Evolutionary conservation across 768 basidiomycete species (phyloP).

Genomic region (Mycena sanguinolenta): DNA sequence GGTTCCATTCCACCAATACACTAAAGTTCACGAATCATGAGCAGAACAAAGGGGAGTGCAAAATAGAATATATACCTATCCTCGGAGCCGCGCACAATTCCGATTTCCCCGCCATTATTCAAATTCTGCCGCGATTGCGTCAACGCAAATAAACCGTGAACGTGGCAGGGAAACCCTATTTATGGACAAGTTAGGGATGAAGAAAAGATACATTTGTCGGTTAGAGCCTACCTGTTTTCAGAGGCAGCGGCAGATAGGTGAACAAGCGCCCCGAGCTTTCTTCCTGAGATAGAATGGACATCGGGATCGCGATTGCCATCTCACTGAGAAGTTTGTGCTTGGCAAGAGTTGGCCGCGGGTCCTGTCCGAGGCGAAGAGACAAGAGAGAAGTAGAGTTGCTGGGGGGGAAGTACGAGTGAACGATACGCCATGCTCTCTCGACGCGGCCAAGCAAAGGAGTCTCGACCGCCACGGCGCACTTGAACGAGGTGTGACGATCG

Average conservation of each 20-base stretch:
- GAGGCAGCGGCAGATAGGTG: conserved; percentile 62
- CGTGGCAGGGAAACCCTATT: conserved; percentile 55
- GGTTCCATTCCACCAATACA: conserved; percentile 63
- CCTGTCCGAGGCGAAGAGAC: conserved; percentile 41
- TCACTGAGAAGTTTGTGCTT: conserved; percentile 58
- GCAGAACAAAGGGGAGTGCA: neutral
- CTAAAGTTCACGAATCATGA: conserved; percentile 42
- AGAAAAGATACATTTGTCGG: neutral
- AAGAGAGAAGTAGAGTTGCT: conserved; percentile 44
- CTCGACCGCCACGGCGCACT: conserved; percentile 37
- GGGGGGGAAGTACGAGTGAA: conserved; percentile 45
- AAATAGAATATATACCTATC: conserved; percentile 53
- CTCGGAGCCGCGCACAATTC: conserved; percentile 51
- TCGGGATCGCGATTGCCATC: conserved; percentile 53
- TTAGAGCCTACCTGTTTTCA: conserved; percentile 48
- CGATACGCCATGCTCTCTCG: conserved; percentile 50
- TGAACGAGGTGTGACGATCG: conserved; percentile 33
- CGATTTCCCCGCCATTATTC: conserved; percentile 55
- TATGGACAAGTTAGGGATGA: neutral
- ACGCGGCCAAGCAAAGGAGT: conserved; percentile 26
- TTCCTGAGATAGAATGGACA: conserved; percentile 33
- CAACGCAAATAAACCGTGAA: conserved; percentile 63
- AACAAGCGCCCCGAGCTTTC: conserved; percentile 57
- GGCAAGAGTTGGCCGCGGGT: conserved; percentile 43
- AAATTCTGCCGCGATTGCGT: conserved; percentile 60